Base-by-base conservation (phyloP, 2,329 filamentous ascomycete genomes). In the Exophiala lecanii-corni region DNA sequence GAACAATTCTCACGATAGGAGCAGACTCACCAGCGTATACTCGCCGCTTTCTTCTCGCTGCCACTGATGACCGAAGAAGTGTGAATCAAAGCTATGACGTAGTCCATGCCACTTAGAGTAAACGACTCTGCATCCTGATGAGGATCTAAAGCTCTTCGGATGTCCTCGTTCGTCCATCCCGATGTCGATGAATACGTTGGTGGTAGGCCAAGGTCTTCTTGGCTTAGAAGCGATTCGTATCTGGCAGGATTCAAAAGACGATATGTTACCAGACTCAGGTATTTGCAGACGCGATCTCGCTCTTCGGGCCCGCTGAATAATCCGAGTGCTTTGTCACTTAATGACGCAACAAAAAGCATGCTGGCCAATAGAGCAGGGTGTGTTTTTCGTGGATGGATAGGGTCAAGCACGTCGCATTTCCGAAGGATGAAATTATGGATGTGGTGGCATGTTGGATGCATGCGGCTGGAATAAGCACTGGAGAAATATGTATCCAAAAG, bases 401-500 rank as follows among this genome's bases (percentile, higher is more conserved):
- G 57, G 31, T 68, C 62, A 0, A 70, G 57, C 3, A 74, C 59
- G 0, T 70, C 71, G 41, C 62, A 62, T 45, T 65, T 70, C 13
- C 70, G 63, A 33, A 74, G 66, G 39, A 75, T 63, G 16, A 67
- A 61, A 1, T 69, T 70, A 15, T 74, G 59, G 12, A 74, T 66
- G 44, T 73, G 73, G 0, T 72, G 71, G 3, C 70, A 74, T 0
- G 68, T 64, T 26, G 62, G 66, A 10, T 66, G 63, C 45, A 71
- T 70, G 0, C 70, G 56, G 3, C 67, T 68, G 40, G 61, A 68
- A 3, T 66, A 67, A 0, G 68, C 64, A 18, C 71, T 69, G 9
- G 65, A 66, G 45, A 75, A 64, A 49, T 70, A 75, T 1, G 72
- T 62, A 36, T 74, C 71, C 2, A 75, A 59, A 9, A 75, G 61